A percentile compares a stretch with the other conserved stretches of the same genome.
These are phyloP conservation scores for Voacanga thouarsii DNA, from an alignment of 257 asterid species.

Conservation along the genomic window DNA sequence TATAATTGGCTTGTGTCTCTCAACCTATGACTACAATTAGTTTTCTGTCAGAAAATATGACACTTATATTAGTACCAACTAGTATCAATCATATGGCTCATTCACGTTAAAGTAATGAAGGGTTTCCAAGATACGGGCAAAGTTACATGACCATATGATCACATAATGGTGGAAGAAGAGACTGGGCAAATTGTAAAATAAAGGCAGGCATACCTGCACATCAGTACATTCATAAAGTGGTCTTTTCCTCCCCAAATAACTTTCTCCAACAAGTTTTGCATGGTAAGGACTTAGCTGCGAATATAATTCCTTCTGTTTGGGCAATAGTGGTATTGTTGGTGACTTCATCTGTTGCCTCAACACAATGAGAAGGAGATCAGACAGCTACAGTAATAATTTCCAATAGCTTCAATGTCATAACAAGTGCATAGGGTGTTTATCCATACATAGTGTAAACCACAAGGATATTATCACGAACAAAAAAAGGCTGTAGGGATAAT, in stretches of 20 bases:
- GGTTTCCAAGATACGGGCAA: background rate
- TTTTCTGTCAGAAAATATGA: background rate
- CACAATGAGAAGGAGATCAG: slow-evolving; percentile 25
- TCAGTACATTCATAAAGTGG: slow-evolving; percentile 86
- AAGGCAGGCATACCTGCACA: slow-evolving; percentile 53
- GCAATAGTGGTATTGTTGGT: slow-evolving; percentile 76
- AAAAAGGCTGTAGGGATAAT: background rate
- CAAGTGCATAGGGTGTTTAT: background rate
- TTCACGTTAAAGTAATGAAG: background rate
- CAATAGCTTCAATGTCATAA: background rate
- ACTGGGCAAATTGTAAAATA: background rate
- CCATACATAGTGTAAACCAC: background rate
- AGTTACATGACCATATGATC: background rate
- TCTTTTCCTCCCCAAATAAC: slow-evolving; percentile 85
- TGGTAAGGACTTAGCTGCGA: slow-evolving; percentile 70
- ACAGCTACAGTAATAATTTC: background rate
- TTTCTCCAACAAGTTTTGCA: slow-evolving; percentile 90
- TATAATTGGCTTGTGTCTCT: background rate
- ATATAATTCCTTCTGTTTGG: slow-evolving; percentile 72
- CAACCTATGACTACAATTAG: background rate
- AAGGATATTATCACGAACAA: background rate
- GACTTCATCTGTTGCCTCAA: slow-evolving; percentile 65
- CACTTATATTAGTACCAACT: background rate
- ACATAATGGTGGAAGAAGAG: background rate
- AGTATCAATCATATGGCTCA: background rate